Conservation (phyloP, 148 eudicot genomes). For the Diospyros lotus region DNA sequence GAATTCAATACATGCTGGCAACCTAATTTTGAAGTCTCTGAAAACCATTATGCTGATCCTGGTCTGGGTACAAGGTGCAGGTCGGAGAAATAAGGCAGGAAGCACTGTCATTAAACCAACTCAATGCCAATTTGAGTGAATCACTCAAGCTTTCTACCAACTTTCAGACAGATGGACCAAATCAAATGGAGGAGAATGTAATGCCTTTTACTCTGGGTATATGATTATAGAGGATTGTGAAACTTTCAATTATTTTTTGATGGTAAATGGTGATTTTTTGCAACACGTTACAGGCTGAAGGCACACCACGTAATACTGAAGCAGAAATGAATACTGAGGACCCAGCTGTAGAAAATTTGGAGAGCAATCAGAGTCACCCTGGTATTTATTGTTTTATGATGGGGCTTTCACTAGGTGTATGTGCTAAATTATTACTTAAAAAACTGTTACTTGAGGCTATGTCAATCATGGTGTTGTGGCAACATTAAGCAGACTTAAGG, state of each 20-base stretch:
- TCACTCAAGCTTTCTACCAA: no score
- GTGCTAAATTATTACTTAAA: not conserved
- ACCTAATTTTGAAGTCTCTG: not conserved
- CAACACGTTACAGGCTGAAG: conserved; percentile 2
- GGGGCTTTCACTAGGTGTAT: not conserved
- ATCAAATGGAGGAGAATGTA: no score
- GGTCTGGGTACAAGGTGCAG: not conserved
- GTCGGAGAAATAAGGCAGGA: not conserved
- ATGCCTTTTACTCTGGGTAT: no score
- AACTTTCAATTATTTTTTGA: no score
- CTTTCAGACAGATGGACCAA: no score
- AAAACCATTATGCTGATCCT: not conserved
- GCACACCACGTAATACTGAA: not conserved
- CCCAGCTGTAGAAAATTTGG: conserved; percentile 6
- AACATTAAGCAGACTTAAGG: not conserved
- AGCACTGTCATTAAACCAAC: not conserved
- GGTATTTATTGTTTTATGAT: not conserved
- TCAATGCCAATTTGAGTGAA: no score
- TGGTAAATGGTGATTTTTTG: not conserved
- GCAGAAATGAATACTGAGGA: conserved; percentile 1
- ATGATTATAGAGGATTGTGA: no score
- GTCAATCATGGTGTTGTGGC: not conserved
- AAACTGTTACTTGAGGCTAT: not conserved
- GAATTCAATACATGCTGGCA: not conserved
- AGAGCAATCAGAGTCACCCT: not conserved